Evolutionary conservation across 345 rosid genomes (phyloP).

Genomic region (Anacardium occidentale): DNA sequence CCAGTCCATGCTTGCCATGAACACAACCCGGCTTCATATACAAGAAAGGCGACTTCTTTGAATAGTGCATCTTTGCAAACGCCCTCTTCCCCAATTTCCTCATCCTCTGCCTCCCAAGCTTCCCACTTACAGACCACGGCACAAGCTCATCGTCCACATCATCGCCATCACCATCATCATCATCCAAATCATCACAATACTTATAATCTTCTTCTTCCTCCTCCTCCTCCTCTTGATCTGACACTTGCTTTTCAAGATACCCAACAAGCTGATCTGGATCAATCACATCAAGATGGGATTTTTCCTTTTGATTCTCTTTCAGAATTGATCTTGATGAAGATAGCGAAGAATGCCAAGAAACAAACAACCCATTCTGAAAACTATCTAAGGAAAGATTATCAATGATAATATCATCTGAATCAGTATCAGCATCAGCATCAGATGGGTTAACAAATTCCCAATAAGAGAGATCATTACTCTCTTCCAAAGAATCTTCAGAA

Average conservation of each 20-base stretch:
- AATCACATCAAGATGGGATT: not conserved
- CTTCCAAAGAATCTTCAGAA: not conserved
- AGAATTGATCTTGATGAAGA: slow-evolving; percentile 6
- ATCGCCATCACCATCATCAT: slow-evolving; percentile 20
- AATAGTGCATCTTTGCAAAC: slow-evolving; percentile 32
- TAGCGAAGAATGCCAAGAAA: slow-evolving; percentile 6
- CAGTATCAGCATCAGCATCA: slow-evolving; percentile 37
- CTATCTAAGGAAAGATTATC: slow-evolving; percentile 9
- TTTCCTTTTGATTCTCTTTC: not conserved
- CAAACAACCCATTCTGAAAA: slow-evolving; percentile 1
- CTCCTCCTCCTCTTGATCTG: not conserved
- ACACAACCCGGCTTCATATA: slow-evolving; percentile 49
- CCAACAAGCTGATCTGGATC: not conserved
- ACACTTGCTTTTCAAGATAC: not conserved
- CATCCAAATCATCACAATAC: slow-evolving; percentile 5
- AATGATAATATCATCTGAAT: slow-evolving; percentile 1
- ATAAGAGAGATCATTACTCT: slow-evolving; percentile 21
- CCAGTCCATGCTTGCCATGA: slow-evolving; percentile 53
- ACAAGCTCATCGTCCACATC: slow-evolving; percentile 49
- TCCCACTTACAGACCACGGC: slow-evolving; percentile 37
- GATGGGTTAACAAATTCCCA: slow-evolving; percentile 44
- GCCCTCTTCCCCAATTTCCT: slow-evolving; percentile 54
- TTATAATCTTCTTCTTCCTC: not conserved
- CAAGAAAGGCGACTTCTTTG: slow-evolving; percentile 29
- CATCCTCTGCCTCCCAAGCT: slow-evolving; percentile 48